Base-by-base conservation (phyloP, 495 filamentous ascomycete species). In the Penicillium pulvis region DNA sequence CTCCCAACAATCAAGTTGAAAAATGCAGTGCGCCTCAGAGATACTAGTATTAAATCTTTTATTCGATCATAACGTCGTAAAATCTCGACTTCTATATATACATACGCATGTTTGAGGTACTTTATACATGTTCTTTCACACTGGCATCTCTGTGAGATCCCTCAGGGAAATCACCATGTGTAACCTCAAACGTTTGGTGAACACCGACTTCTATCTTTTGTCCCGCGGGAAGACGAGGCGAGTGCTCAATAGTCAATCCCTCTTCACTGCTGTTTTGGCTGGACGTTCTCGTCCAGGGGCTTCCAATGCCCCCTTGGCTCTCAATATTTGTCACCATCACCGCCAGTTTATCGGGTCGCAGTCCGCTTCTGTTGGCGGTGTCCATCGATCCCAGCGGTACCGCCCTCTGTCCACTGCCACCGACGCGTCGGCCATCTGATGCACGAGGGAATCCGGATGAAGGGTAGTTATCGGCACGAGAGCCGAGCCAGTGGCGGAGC, bases 261-360 rank as follows among this genome's bases (percentile, higher is more conserved):
- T 77, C 72, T 55, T 77, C 72, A 46, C 72, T 75, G 44, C 65
- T 74, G 45, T 58, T 69, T n/a, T 55, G 57, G 39, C 68, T 67
- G 6, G 60, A 59, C 9, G 64, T 55, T 1, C 45, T 45, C 8
- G 23, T 56, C 66, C 67, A 71, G 5, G 60, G 61, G 19, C 59
- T 64, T 9, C 62, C 56, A 45, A 56, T 58, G 10, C 60, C 62
- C 9, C 62, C 56, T 48, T 71, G 73, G 11, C 69, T 69, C 33
- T 75, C 64, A 5, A 77, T 68, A n/a, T 72, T 75, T 24, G 73
- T 77, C 43, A 73, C 70, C 41, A 73, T 71, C 5, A 77, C 66
- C 0, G 70, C 73, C 46, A 77, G 50, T 31, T 75, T 77, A 57
- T 77, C 75, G n/a, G 75, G 75, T 16, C 73, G 60, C 23, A 77